Conservation (phyloP, 179 eudicot genomes). For the Beta lomatogona region DNA sequence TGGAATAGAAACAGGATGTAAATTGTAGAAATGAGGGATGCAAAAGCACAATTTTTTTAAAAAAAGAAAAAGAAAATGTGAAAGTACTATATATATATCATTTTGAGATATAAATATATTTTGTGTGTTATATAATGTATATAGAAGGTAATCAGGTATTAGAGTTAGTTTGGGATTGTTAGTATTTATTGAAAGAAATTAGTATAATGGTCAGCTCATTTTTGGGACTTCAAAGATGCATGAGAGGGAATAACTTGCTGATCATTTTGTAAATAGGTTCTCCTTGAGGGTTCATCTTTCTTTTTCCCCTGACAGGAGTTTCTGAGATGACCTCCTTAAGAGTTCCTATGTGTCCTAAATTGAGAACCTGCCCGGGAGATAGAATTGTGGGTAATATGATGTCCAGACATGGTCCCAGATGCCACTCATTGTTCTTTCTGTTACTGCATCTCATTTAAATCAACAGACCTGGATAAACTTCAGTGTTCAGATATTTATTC, state of each 20-base stretch:
- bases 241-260: not conserved
- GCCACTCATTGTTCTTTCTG: not conserved
- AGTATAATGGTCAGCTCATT: not conserved
- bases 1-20: not conserved
- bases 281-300: too few relatives aligned
- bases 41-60: not conserved
- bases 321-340: not conserved
- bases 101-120: not conserved
- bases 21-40: not conserved
- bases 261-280: not conserved
- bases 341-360: not conserved
- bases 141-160: not conserved
- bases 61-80: not conserved
- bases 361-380: not conserved
- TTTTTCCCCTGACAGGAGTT: not conserved
- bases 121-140: not conserved
- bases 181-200: not conserved
- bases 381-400: not conserved
- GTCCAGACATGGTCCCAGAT: not conserved
- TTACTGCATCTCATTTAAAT: not conserved
- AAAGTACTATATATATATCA: not conserved
- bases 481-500: not conserved
- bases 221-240: not conserved
- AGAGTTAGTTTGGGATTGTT: not conserved
- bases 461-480: not conserved